Base-by-base conservation (phyloP, 495 filamentous ascomycete species). In the Trichoderma gamsii region DNA sequence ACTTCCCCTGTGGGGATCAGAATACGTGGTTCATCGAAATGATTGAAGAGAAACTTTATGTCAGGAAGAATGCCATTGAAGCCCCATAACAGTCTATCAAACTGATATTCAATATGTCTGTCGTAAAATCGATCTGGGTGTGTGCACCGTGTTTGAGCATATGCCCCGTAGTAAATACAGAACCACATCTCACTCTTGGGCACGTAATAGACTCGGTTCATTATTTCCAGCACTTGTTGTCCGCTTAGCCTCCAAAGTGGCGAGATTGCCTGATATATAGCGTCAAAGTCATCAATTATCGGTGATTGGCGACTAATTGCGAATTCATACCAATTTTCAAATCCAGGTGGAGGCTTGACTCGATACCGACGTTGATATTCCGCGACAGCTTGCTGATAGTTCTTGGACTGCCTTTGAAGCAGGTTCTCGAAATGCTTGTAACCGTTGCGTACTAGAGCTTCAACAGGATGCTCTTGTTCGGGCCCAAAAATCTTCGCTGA, bases 211-310 rank as follows among this genome's bases (percentile, higher is more conserved):
- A 61, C 29, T 15, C 35, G 56, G 13, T 61, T 61, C 56, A 61
- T 29, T 1, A 78, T 32, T 23, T 79, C 72, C 21, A 52, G 41
- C 1, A 29, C 23, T 27, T 21, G 56, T 13, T 61, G 12, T 13
- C 75, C 78, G 41, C 68, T 75, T 1, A 77, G 29, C 5, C 52
- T 69, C 64, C 69, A 72, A 32, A 79, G 76, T 2, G 73, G 77
- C 3, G 49, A 35, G 25, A 79, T 68, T n/a, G 70, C 67, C 15
- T 73, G 43, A 52, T 68, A 69, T 32, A 81, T 77, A 2, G 68
- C 71, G 76, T 92, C 88, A 69, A 88, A 93, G 64, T 93, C 89
- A 70, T 93, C 90, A 71, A 92, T 87, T 13, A 91, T 76, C 2
- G 85, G 79, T 0, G 89, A 88, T 4, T 80, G 76, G 68, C 83